Base-by-base conservation (phyloP, 768 basidiomycete species). In the Tricholoma hemisulphureum region DNA sequence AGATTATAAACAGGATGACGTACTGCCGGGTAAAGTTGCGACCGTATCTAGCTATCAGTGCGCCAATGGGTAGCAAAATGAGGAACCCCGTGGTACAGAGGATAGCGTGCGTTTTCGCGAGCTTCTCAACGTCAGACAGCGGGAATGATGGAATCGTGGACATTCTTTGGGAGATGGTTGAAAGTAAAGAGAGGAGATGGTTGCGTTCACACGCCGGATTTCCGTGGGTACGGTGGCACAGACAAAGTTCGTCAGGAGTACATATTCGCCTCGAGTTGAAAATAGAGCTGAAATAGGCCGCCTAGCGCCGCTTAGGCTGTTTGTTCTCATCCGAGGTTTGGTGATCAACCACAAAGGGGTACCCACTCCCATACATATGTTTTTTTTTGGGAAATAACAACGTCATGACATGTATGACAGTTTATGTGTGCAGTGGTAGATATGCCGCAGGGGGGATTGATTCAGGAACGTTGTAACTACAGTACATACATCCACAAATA, bases 1-100 rank as follows among this genome's bases (percentile, higher is more conserved):
- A n/a, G n/a, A n/a, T n/a, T 6, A 23, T 13, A 39, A 23, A 34
- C 20, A 53, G 32, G 18, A 21, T 49, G 35, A 68, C 77, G 66
- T 67, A 83, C 77, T 64, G 71, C 35, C 67, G 70, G 23, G 74
- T 80, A 60, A 78, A 80, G 7, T 83, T 85, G 51, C 85, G 76
- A 13, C 76, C 65, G 61, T 80, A 85, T 58, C 85, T 77, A 24
- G 82, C 80, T 41, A 84, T 69, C 59, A 87, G 70, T 10, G 75
- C 77, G n/a, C 86, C 85, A 28, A 82, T 57, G 3, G 86, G 86
- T 8, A 88, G 75, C 16, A 87, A 62, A 51, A 86, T 69, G 49
- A 87, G 69, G 39, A 67, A 65, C 18, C 83, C 86, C 31, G 76
- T 69, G 0, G 79, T 67, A 60, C 77, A 80, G 9, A 86, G 70